Percentiles rank a stretch among this genome's conserved stretches.
Conservation (phyloP, 495 filamentous ascomycete species). For the Xylaria intraflava region DNA sequence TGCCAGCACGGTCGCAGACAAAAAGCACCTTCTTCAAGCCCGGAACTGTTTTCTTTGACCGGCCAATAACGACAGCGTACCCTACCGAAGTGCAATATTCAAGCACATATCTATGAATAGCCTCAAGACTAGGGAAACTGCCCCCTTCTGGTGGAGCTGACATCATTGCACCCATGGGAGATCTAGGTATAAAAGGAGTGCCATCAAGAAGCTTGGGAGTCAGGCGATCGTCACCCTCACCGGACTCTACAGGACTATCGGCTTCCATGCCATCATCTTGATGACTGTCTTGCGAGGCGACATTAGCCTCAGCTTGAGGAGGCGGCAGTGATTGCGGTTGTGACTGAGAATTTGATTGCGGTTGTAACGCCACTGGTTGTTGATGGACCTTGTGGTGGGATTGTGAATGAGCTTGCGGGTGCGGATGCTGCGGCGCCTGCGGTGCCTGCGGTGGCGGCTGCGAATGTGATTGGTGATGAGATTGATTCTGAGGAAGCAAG, state of each 20-base stretch:
- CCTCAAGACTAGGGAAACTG: conserved; percentile 48
- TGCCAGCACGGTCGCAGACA: conserved; percentile 51
- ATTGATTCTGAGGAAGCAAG: conserved; percentile 22
- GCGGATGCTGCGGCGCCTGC: conserved; percentile 27
- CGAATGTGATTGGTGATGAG: conserved; percentile 25
- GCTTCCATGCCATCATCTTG: conserved; percentile 41
- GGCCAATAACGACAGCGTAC: conserved; percentile 52
- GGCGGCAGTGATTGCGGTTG: conserved; percentile 21
- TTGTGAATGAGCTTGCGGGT: conserved; percentile 34
- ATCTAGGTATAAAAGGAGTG: conserved; percentile 36
- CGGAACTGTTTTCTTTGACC: conserved; percentile 51
- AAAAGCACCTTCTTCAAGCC: conserved; percentile 54
- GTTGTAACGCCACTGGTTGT: conserved; percentile 22
- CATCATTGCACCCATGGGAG: conserved; percentile 45
- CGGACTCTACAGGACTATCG: conserved; percentile 32
- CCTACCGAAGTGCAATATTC: conserved; percentile 50
- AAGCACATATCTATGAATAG: conserved; percentile 47
- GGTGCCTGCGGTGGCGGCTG: conserved; percentile 18
- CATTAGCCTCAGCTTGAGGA: conserved; percentile 30
- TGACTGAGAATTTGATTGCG: conserved; percentile 23
- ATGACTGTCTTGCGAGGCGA: conserved; percentile 27
- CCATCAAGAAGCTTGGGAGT: conserved; percentile 40
- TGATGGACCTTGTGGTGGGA: conserved; percentile 38
- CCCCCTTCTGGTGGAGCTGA: conserved; percentile 50
- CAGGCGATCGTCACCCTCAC: conserved; percentile 33